Percentiles rank a stretch among this genome's conserved stretches.
Evolutionary conservation across 2,329 filamentous ascomycete genomes (phyloP).

Genomic region (Celoporthe dispersa): DNA sequence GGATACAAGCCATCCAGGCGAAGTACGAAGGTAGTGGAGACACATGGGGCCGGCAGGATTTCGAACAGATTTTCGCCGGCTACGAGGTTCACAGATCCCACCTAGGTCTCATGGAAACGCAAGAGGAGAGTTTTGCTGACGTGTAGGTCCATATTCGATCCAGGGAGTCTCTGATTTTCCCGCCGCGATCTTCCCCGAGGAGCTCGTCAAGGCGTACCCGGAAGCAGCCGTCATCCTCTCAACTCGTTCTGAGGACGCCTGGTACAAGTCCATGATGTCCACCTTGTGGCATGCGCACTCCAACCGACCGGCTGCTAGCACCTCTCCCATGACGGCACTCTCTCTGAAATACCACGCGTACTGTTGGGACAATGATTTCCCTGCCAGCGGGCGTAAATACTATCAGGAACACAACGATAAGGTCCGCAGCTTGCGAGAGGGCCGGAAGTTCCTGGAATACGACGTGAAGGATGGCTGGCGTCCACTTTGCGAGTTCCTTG

Average conservation of each 20-base stretch:
- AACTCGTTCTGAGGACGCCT: constrained; percentile 60
- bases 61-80: constrained; percentile 41
- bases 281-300: constrained; percentile 36
- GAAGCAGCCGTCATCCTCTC: constrained; percentile 66
- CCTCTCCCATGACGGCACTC: constrained; percentile 34
- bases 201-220: constrained; percentile 65
- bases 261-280: constrained; percentile 52
- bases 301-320: constrained; percentile 25
- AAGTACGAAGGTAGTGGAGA: constrained; percentile 36
- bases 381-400: constrained; percentile 30
- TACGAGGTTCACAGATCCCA: constrained; percentile 33
- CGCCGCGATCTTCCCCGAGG: constrained; percentile 51
- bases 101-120: not conserved
- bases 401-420: constrained; percentile 36
- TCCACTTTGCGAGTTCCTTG: constrained; percentile 37
- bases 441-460: constrained; percentile 36
- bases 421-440: constrained; percentile 30
- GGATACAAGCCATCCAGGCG: constrained; percentile 40
- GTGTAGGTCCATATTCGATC: not conserved
- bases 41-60: constrained; percentile 35
- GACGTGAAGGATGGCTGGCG: constrained; percentile 36
- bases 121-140: not conserved
- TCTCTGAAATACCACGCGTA: constrained; percentile 35
- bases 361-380: constrained; percentile 39
- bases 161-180: constrained; percentile 39